Conservation (phyloP, 192 early-diverging fungal species). For the Chytriomyces hyalinus region DNA sequence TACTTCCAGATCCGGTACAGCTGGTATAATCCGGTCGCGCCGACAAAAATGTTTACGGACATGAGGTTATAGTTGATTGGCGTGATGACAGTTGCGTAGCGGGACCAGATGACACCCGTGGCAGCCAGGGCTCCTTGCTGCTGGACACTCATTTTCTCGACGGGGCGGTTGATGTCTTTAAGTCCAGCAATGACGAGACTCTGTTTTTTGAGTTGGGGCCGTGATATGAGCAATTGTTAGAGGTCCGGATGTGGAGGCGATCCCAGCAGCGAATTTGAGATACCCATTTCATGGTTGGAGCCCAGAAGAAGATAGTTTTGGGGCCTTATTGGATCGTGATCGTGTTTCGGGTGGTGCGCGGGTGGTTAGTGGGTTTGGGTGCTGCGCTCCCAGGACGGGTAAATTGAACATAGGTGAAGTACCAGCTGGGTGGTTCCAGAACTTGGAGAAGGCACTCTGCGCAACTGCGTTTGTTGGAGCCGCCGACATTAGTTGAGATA, state of each 20-base stretch:
- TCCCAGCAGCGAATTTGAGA: slow-evolving; percentile 14
- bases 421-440: slow-evolving; percentile 74
- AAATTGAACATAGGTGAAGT: not conserved
- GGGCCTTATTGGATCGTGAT: slow-evolving; percentile 68
- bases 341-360: not conserved
- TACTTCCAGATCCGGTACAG: slow-evolving; percentile 79
- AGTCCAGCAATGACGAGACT: slow-evolving; percentile 92
- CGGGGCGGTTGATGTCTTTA: slow-evolving; percentile 85
- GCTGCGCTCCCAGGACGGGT: not conserved
- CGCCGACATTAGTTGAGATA: slow-evolving; percentile 7
- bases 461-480: slow-evolving; percentile 12
- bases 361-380: not conserved
- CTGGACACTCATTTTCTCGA: slow-evolving; percentile 83
- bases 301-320: slow-evolving; percentile 99
- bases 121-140: slow-evolving; percentile 88
- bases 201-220: slow-evolving; percentile 48
- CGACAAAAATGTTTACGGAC: slow-evolving; percentile 93
- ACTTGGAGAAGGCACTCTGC: slow-evolving; percentile 64
- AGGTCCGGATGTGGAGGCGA: not conserved
- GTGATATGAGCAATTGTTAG: not conserved
- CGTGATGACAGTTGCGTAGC: slow-evolving; percentile 92
- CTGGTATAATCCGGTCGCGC: slow-evolving; percentile 87
- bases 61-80: slow-evolving; percentile 92
- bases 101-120: slow-evolving; percentile 97
- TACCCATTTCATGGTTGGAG: slow-evolving; percentile 91